Evolutionary conservation across 805 yeast genomes (phyloP).

Genomic region (Pichia rugopelliculosa): DNA sequence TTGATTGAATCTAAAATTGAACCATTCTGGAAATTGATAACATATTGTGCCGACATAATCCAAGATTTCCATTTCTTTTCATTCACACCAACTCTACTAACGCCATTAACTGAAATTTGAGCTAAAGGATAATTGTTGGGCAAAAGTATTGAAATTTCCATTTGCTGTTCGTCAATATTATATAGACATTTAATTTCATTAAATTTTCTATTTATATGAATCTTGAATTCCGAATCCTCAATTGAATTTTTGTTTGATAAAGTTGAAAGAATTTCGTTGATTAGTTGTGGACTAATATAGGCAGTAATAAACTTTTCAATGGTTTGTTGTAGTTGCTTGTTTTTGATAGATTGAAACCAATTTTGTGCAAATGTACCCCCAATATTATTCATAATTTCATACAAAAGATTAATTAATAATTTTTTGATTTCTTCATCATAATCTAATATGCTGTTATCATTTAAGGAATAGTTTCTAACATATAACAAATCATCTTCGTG

Average conservation of each 20-base stretch:
- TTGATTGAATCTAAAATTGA: slow-evolving; percentile 62
- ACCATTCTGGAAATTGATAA: slow-evolving; percentile 68
- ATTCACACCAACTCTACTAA: slow-evolving; percentile 76
- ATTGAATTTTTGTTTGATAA: slow-evolving; percentile 23
- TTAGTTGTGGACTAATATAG: slow-evolving; percentile 57
- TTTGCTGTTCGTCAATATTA: slow-evolving; percentile 76
- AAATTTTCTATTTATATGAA: slow-evolving; percentile 52
- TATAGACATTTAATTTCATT: slow-evolving; percentile 69
- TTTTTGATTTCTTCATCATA: slow-evolving; percentile 30
- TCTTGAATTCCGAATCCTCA: slow-evolving; percentile 41
- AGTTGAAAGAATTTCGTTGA: slow-evolving; percentile 43
- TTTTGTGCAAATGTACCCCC: slow-evolving; percentile 55
- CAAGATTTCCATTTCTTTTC: slow-evolving; percentile 94
- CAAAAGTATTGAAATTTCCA: slow-evolving; percentile 69
- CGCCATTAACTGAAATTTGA: slow-evolving; percentile 68
- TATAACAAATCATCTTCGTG: slow-evolving; percentile 18
- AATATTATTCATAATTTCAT: slow-evolving; percentile 38
- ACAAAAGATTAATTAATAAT: slow-evolving; percentile 44
- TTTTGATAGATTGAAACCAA: slow-evolving; percentile 70
- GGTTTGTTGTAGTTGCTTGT: slow-evolving; percentile 51
- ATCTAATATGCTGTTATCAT: slow-evolving; percentile 11
- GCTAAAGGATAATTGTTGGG: slow-evolving; percentile 76
- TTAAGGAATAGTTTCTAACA: slow-evolving; percentile 21
- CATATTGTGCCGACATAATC: slow-evolving; percentile 84
- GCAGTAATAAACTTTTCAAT: slow-evolving; percentile 58